phyloP scores from a whole-genome alignment of 2,329 filamentous ascomycete species.

The Boeremia exigua region DNA sequence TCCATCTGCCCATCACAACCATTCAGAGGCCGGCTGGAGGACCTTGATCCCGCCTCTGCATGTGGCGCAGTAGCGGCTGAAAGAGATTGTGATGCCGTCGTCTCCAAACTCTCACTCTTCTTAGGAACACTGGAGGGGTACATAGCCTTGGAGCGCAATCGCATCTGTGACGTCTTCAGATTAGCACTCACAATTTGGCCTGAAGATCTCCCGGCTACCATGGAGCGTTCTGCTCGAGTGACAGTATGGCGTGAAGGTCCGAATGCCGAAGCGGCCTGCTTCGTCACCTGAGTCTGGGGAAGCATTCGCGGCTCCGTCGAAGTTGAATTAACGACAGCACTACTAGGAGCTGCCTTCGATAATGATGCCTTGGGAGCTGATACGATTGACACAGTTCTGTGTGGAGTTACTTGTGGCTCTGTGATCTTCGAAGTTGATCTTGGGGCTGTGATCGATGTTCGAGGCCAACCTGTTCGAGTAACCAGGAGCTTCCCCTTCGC shows the following conservation, averaged over 20 bases:
- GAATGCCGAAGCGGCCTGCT: not conserved
- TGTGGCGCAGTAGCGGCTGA: too few relatives aligned
- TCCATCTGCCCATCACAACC: too few relatives aligned
- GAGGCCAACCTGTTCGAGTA: not conserved
- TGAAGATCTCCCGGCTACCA: not conserved
- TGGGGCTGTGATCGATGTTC: not conserved
- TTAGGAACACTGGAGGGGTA: too few relatives aligned
- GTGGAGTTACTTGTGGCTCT: not conserved
- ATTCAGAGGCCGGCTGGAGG: too few relatives aligned
- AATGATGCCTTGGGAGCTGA: not conserved
- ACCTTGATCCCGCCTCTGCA: too few relatives aligned
- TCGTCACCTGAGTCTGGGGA: not conserved
- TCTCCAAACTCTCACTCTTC: too few relatives aligned
- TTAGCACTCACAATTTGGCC: too few relatives aligned
- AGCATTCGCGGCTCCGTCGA: not conserved
- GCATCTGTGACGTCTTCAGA: too few relatives aligned
- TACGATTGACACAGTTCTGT: not conserved
- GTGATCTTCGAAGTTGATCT: not conserved
- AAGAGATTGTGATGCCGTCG: too few relatives aligned
- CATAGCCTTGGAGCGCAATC: too few relatives aligned
- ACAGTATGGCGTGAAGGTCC: not conserved
- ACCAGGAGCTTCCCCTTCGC: not conserved
- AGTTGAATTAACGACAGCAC: not conserved
- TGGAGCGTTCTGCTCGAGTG: not conserved
- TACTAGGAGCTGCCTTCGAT: not conserved